These are phyloP conservation scores for Schwanniomyces sp. DNA, from an alignment of 805 yeast genomes.

Conservation along the genomic window DNA sequence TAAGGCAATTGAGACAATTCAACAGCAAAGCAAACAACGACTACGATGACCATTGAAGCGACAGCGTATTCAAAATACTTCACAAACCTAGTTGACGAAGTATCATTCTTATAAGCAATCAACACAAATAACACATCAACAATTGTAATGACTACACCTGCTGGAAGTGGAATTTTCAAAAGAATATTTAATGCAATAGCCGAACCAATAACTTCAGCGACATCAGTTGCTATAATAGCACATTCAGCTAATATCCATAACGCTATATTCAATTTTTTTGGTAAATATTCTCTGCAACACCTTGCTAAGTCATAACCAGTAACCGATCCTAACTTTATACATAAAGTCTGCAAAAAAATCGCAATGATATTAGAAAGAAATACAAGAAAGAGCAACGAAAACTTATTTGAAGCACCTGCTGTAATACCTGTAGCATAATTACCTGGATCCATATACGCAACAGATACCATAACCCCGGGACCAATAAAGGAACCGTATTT, in stretches of 20 bases:
- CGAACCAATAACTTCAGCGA: conserved; percentile 54
- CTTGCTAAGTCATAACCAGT: conserved; percentile 50
- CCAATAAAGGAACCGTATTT: conserved; percentile 44
- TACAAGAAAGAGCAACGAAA: conserved; percentile 43
- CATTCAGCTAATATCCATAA: conserved; percentile 47
- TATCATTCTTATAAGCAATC: conserved; percentile 46
- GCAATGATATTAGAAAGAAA: conserved; percentile 46
- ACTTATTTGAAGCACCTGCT: conserved; percentile 47
- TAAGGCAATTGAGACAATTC: conserved; percentile 38
- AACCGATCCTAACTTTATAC: conserved; percentile 49
- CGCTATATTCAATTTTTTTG: conserved; percentile 34
- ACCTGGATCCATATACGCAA: conserved; percentile 56
- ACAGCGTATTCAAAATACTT: conserved; percentile 43
- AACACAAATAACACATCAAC: conserved; percentile 47
- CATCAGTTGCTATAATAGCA: conserved; percentile 52
- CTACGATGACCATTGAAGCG: conserved; percentile 41
- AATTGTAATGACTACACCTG: conserved; percentile 47
- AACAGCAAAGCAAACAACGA: conserved; percentile 45
- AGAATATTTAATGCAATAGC: conserved; percentile 50
- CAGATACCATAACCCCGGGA: conserved; percentile 49
- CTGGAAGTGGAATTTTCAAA: conserved; percentile 46
- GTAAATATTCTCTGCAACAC: conserved; percentile 41
- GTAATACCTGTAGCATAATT: conserved; percentile 49
- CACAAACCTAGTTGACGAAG: conserved; percentile 33
- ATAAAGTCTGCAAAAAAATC: conserved; percentile 43